These are phyloP conservation scores for Cicer bijugum DNA, from an alignment of 306 rosid species.

Conservation along the genomic window DNA sequence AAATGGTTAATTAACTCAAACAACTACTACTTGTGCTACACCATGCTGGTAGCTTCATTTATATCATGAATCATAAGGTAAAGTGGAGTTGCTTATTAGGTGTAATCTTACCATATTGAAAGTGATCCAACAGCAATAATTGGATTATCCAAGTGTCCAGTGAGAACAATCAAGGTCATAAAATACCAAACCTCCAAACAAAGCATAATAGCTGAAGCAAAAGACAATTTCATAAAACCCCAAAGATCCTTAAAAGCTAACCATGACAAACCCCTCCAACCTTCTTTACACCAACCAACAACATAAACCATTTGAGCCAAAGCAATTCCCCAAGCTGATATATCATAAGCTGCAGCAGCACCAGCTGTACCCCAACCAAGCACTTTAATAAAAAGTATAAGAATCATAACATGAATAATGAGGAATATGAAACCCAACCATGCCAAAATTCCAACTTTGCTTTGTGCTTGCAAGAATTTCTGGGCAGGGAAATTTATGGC, in stretches of 20 bases:
- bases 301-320: constrained; percentile 73
- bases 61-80: not conserved
- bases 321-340: constrained; percentile 80
- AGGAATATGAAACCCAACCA: constrained; percentile 76
- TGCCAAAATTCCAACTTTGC: constrained; percentile 73
- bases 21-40: too few relatives aligned
- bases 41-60: not conserved
- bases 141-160: constrained; percentile 91
- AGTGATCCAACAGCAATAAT: constrained; percentile 94
- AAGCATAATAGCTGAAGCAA: constrained; percentile 95
- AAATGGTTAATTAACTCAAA: too few relatives aligned
- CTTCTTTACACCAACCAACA: constrained; percentile 76
- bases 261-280: constrained; percentile 92
- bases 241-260: constrained; percentile 84
- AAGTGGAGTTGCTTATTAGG: not conserved
- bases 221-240: constrained; percentile 75
- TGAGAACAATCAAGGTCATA: constrained; percentile 93
- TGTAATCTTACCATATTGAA: constrained; percentile 75
- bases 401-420: constrained; percentile 51
- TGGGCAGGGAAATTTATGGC: constrained; percentile 85
- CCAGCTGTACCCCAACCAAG: constrained; percentile 77
- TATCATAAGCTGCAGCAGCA: constrained; percentile 78
- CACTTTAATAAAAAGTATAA: constrained; percentile 57
- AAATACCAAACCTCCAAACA: constrained; percentile 97
- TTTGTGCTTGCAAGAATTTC: constrained; percentile 93